These are phyloP conservation scores for Lentinula lateritia DNA, from an alignment of 768 basidiomycete genomes.

Conservation along the genomic window DNA sequence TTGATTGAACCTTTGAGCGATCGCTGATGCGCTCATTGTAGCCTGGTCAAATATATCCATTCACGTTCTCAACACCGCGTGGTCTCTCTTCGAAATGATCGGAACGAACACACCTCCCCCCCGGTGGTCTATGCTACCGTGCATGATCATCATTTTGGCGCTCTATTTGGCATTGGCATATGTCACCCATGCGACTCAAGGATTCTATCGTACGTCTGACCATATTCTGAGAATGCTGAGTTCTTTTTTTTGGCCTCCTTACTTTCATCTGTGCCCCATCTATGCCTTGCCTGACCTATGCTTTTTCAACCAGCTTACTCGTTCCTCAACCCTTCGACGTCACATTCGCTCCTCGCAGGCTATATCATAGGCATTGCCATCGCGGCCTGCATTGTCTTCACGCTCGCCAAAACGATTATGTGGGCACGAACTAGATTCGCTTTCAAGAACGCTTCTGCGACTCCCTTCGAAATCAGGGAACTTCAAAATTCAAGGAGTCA, in stretches of 20 bases:
- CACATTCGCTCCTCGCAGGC: slow-evolving; percentile 41
- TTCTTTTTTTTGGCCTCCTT: background rate
- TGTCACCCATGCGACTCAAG: slow-evolving; percentile 54
- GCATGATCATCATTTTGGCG: slow-evolving; percentile 43
- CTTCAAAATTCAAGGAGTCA: background rate
- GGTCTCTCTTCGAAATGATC: slow-evolving; percentile 53
- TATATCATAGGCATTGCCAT: slow-evolving; percentile 59
- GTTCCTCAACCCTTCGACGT: slow-evolving; percentile 53
- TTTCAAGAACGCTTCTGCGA: background rate
- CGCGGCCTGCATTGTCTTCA: slow-evolving; percentile 48
- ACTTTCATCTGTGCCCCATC: background rate
- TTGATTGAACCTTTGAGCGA: background rate
- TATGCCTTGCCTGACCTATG: background rate
- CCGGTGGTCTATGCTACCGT: slow-evolving; percentile 46
- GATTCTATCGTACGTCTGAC: slow-evolving; percentile 53
- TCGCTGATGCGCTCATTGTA: slow-evolving; percentile 14
- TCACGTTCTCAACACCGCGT: slow-evolving; percentile 54
- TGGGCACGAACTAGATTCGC: background rate
- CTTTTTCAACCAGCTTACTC: slow-evolving; percentile 36
- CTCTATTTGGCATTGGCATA: slow-evolving; percentile 66
- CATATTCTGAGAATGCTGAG: background rate
- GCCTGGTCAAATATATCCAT: slow-evolving; percentile 57
- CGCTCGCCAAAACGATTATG: slow-evolving; percentile 19
- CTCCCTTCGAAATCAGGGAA: background rate
- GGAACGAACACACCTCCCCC: slow-evolving; percentile 46